Evolutionary conservation across 495 filamentous ascomycete species (phyloP).

Genomic region (Patellaria atrata): DNA sequence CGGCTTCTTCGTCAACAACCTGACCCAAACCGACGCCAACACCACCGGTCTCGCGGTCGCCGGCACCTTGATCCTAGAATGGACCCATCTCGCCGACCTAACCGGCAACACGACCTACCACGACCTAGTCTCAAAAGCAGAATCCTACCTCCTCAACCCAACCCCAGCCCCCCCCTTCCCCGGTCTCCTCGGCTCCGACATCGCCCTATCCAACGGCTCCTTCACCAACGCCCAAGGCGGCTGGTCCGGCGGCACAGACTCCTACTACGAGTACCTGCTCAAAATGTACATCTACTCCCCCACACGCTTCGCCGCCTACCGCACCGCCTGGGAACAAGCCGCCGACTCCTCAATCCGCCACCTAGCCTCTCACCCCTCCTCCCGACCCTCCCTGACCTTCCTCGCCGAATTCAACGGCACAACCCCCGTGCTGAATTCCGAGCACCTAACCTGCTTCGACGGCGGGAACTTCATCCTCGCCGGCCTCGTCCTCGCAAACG

Average conservation of each 20-base stretch:
- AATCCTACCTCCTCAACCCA: slow-evolving; percentile 59
- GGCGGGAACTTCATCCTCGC: slow-evolving; percentile 81
- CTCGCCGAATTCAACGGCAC: slow-evolving; percentile 45
- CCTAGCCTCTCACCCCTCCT: slow-evolving; percentile 54
- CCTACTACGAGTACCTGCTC: slow-evolving; percentile 84
- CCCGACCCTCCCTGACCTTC: slow-evolving; percentile 61
- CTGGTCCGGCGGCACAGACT: slow-evolving; percentile 72
- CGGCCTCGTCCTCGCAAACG: slow-evolving; percentile 49
- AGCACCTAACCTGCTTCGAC: slow-evolving; percentile 58
- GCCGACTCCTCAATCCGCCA: slow-evolving; percentile 63
- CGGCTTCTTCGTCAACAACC: slow-evolving; percentile 43
- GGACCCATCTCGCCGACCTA: slow-evolving; percentile 69
- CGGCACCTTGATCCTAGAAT: slow-evolving; percentile 51
- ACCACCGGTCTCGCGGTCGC: slow-evolving; percentile 24
- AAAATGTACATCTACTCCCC: slow-evolving; percentile 87
- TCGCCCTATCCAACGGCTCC: slow-evolving; percentile 47
- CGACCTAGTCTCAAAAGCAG: slow-evolving; percentile 47
- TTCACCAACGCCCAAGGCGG: slow-evolving; percentile 55
- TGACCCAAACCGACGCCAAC: slow-evolving; percentile 4
- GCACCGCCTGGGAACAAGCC: slow-evolving; percentile 51
- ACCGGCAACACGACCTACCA: slow-evolving; percentile 54
- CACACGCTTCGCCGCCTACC: slow-evolving; percentile 34
- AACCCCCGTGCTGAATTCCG: slow-evolving; percentile 34
- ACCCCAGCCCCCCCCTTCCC: slow-evolving; percentile 54
- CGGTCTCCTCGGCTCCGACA: slow-evolving; percentile 56